These are phyloP conservation scores for Rhynchosporium graminicola DNA, from an alignment of 2,329 filamentous ascomycete genomes.

Conservation along the genomic window DNA sequence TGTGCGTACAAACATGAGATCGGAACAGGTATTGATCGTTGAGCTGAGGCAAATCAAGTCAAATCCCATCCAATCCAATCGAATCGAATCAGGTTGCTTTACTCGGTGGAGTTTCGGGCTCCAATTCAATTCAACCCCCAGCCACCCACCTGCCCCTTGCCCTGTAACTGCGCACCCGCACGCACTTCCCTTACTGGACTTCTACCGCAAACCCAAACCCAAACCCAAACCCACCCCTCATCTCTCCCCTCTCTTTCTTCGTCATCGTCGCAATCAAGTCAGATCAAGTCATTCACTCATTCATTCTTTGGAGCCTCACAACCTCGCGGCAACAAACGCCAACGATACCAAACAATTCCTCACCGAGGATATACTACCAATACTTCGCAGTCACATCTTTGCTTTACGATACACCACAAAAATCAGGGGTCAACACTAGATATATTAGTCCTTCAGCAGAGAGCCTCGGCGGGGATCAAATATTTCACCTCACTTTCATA, in stretches of 20 bases:
- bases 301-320: neutral
- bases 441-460: neutral
- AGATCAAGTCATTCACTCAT: neutral
- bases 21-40: neutral
- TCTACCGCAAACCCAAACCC: no score
- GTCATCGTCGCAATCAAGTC: slow-evolving; percentile 12
- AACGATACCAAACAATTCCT: neutral
- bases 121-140: neutral
- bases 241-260: slow-evolving; percentile 4
- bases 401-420: neutral
- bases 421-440: slow-evolving; percentile 2
- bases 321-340: neutral
- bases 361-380: neutral
- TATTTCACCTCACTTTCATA: neutral
- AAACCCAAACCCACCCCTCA: neutral
- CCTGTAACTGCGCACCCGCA: no score
- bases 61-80: neutral
- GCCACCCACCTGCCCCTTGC: neutral
- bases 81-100: neutral
- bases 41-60: neutral
- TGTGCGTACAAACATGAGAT: no score
- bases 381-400: no score
- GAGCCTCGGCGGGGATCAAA: slow-evolving; percentile 1
- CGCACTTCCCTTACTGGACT: no score
- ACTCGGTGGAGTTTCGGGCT: slow-evolving; percentile 7